phyloP scores from a whole-genome alignment of 805 yeast species.

The Millerago galiae region DNA sequence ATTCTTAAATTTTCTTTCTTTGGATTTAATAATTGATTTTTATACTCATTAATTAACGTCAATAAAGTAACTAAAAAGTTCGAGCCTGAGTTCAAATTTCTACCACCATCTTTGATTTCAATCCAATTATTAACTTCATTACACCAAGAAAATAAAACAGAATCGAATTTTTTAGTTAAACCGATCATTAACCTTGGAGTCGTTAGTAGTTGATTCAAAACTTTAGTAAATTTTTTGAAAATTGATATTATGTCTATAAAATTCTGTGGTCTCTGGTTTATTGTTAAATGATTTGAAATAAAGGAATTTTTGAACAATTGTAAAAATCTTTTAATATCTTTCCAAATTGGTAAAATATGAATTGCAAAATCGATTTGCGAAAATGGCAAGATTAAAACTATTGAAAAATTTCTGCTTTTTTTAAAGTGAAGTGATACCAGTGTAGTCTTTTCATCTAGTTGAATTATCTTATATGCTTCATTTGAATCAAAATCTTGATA shows the following conservation, averaged over 20 bases:
- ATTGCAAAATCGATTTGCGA: conserved; percentile 22
- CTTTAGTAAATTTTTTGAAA: conserved; percentile 27
- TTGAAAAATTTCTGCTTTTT: conserved; percentile 23
- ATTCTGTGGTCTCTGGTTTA: conserved; percentile 1
- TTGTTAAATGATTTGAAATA: conserved; percentile 14
- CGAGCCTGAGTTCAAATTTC: conserved; percentile 12
- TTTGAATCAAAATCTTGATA: conserved; percentile 22
- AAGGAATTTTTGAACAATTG: conserved; percentile 24
- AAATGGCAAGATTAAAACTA: conserved; percentile 27
- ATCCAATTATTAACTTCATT: conserved; percentile 34
- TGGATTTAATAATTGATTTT: conserved; percentile 10
- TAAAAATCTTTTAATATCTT: conserved; percentile 23
- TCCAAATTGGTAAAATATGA: conserved; percentile 29
- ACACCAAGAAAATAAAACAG: conserved; percentile 32
- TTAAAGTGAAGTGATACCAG: conserved; percentile 30
- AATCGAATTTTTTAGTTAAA: conserved; percentile 20
- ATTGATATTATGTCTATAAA: conserved; percentile 20
- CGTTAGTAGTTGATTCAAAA: conserved; percentile 24
- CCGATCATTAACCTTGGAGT: conserved; percentile 33
- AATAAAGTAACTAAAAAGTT: conserved; percentile 19
- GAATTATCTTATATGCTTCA: conserved; percentile 11
- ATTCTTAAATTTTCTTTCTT: conserved; percentile 36
- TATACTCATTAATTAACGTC: conserved; percentile 13
- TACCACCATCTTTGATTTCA: conserved; percentile 37
- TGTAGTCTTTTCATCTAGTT: conserved; percentile 25